Base-by-base conservation (phyloP, 2,329 filamentous ascomycete species). In the Fusarium bulbicola region DNA sequence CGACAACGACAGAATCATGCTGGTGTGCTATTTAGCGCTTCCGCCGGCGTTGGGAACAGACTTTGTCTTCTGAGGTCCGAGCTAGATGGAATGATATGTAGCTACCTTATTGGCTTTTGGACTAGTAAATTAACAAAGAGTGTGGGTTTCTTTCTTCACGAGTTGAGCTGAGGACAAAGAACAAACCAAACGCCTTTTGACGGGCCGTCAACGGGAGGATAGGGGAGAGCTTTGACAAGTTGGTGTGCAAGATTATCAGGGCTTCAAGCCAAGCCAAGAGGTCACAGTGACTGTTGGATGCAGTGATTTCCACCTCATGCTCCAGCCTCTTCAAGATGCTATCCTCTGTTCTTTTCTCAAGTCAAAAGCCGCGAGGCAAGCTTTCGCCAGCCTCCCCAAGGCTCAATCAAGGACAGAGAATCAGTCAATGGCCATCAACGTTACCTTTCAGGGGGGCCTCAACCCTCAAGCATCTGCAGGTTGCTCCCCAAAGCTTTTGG, bases 1-100 rank as follows among this genome's bases (percentile, higher is more conserved):
- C 66, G 70, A 73, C 73, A 76, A 76, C 75, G 49, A 63, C 68
- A 68, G 37, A 62, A 56, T 60, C 69, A 66, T 63, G 63, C 49
- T 68, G 59, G 73, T 56, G 43, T 59, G 40, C 53, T 36, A 43
- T 58, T 60, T 74, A 74, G 71, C 67, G 71, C 68, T 66, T 69
- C 60, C 36, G 53, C 43, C 34, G 59, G 57, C 26, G 67, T 59
- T 63, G 57, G 21, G 37, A 68, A 63, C 64, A 59, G 64, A 68
- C 63, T 60, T 54, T 24, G 40, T 18, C 30, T 21, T 67, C 47
- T 59, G 37, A 62, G 63, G 56, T 49, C 63, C 34, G 40, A 62
- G 42, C 63, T 68, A 68, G 47, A 61, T 68, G 49, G 56, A 47
- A 47, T 30, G 28, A 45, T 45, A 39, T 7, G 3, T 21, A 66